Base-by-base conservation (phyloP, 495 filamentous ascomycete genomes). In the Gamarada debralockiae region DNA sequence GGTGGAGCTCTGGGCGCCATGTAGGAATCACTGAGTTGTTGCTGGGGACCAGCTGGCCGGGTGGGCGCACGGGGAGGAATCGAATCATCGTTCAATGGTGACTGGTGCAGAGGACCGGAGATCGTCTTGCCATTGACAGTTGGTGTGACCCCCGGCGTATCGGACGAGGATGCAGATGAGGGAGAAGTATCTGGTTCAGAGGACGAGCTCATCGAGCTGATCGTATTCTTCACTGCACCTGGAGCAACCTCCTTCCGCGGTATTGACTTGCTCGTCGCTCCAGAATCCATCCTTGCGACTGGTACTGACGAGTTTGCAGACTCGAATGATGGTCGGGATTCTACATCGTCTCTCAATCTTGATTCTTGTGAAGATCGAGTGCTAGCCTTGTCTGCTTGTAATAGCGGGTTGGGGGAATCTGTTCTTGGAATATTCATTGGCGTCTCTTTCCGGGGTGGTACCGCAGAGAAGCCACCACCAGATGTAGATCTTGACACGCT, bases 1-100 rank as follows among this genome's bases (percentile, higher is more conserved):
- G 80, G 86, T 45, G 80, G 76, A 58, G 72, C 79, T 72, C 78
- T 76, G 4, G 80, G 83, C 50, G 78, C 74, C 70, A 78, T 84
- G 67, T 82, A 89, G 18, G 77, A 73, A 42, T 84, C 79, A 51
- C 68, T 75, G 41, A 69, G 20, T 55, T 77, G 75, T 20, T 70
- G 67, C 56, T 73, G 76, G 53, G 62, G 69, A 14, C 46, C 47
- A 29, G 53, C 17, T 36, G 62, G 62, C 21, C 62, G 59, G 37
- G 52, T 56, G 3, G 47, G 34, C 17, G 59, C 56, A 12, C 43
- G 56, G 23, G 58, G 59, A 10, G 49, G 53, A 22, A 50, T 47
- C n/a, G 55, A 37, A n/a, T 62, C 59, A 4, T 60, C 56, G 3
- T 54, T 46, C 21, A 45, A 24, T 21, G 54, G 48, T 38, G 38